Evolutionary conservation across 495 filamentous ascomycete genomes (phyloP).

Genomic region (Aspergillus indologenus): DNA sequence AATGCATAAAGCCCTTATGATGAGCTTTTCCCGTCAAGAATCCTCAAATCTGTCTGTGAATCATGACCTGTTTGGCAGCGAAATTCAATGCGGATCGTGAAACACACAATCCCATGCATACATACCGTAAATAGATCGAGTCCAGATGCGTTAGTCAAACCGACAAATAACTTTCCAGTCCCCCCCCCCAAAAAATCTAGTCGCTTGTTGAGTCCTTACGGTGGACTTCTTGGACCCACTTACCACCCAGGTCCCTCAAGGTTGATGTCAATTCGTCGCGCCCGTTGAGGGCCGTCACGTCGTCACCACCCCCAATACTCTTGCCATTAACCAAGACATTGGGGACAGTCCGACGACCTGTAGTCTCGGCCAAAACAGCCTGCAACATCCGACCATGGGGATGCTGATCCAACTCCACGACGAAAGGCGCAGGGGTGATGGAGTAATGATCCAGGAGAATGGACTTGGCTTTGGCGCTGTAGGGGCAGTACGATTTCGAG

Average conservation of each 20-base stretch:
- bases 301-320: conserved; percentile 89
- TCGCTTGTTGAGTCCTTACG: conserved; percentile 15
- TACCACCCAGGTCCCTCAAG: conserved; percentile 69
- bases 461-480: conserved; percentile 75
- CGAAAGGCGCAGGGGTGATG: conserved; percentile 76
- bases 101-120: neutral
- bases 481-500: conserved; percentile 89
- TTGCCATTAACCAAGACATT: conserved; percentile 85
- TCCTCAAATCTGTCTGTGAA: neutral
- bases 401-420: conserved; percentile 89
- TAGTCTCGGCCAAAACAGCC: conserved; percentile 61
- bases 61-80: neutral
- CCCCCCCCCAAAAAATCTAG: no score
- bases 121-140: neutral
- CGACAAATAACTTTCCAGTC: neutral
- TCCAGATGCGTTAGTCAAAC: neutral
- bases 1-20: neutral
- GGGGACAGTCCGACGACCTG: conserved; percentile 81
- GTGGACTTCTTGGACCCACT: conserved; percentile 56
- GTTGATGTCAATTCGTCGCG: conserved; percentile 67
- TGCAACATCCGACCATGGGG: conserved; percentile 70
- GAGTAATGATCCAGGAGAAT: conserved; percentile 78
- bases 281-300: conserved; percentile 69
- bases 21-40: neutral
- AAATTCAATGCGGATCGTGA: neutral